Base-by-base conservation (phyloP, 768 basidiomycete species). In the Auricularia heimuer region DNA sequence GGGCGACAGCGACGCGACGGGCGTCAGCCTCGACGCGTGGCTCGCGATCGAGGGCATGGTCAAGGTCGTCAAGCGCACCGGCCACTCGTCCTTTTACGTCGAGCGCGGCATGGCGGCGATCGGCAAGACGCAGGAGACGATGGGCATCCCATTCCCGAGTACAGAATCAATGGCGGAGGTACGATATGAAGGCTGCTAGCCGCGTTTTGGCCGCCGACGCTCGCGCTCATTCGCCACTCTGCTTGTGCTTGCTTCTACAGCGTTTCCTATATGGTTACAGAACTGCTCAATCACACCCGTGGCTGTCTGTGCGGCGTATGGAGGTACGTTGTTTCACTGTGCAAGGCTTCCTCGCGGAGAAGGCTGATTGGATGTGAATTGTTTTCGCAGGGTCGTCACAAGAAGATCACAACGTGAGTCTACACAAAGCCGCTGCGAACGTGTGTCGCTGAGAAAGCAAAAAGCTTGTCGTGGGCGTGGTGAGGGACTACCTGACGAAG, bases 211-310 rank as follows among this genome's bases (percentile, higher is more conserved):
- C 29, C 29, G 29, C 29, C 29, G 29, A 29, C 29, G 29, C 29
- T 29, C 29, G 29, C 29, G 29, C 29, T 29, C 29, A 29, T 29
- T 29, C 29, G 29, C 29, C 29, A 29, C 29, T 29, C 29, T 29
- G 29, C 29, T 29, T 29, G 29, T 29, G 29, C 29, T 29, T 29
- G 29, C 29, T 29, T 29, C 29, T 65, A 33, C 67, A 92, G 90
- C 90, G 0, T 92, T 90, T 79, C 90, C 90, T 3, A 85, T 92
- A 68, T 92, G 90, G 89, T 75, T 92, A 65, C 68, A 92, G 90
- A 90, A 89, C 66, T 88, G 88, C 14, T 85, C 83, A n/a, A 90
- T 88, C 69, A 90, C 89, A 72, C 90, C 90, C 1, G 90, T 92
- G 65, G 90, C 85, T 4, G 76, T 92, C 18, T 85, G 82, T 34